phyloP scores from a whole-genome alignment of 163 green algal genomes.

The Scenedesmus sp. region DNA sequence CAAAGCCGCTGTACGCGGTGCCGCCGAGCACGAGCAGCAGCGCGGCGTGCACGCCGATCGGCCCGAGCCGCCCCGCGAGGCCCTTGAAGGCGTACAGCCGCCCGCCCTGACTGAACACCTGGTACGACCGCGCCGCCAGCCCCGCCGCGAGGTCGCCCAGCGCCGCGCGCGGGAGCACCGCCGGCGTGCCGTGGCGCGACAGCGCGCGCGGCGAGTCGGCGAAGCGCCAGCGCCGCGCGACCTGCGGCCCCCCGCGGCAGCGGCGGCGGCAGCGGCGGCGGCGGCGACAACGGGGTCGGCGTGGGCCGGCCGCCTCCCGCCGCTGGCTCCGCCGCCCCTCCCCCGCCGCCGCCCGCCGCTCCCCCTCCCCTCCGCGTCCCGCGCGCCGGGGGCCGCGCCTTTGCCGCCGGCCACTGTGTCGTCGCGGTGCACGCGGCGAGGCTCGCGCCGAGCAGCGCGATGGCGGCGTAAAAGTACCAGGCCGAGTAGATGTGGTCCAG shows the following conservation, averaged over 20 bases:
- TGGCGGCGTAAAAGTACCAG: constrained; percentile 89
- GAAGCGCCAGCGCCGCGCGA: constrained; percentile 80
- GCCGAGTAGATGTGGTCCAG: constrained; percentile 95
- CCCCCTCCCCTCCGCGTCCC: too few species aligned
- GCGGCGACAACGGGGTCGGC: too few species aligned
- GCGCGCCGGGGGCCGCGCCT: constrained; percentile 61
- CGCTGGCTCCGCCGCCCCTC: too few species aligned
- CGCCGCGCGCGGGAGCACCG: constrained; percentile 76
- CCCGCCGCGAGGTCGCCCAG: constrained; percentile 77
- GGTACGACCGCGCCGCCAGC: constrained; percentile 78
- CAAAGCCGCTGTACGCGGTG: constrained; percentile 73
- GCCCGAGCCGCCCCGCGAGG: constrained; percentile 90
- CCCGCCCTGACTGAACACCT: constrained; percentile 79
- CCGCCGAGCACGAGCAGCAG: constrained; percentile 91
- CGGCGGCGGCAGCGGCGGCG: too few species aligned
- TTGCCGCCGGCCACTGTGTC: constrained; percentile 83
- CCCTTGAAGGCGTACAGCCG: constrained; percentile 98
- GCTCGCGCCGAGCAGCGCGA: constrained; percentile 84
- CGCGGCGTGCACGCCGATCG: constrained; percentile 95
- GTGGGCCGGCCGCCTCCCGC: too few species aligned
- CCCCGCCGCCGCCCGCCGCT: too few species aligned
- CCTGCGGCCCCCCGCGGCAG: constrained; percentile 29
- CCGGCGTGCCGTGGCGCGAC: constrained; percentile 46
- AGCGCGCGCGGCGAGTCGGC: constrained; percentile 36
- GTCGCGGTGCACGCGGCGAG: constrained; percentile 94